Base-by-base conservation (phyloP, 1,284 basidiomycete species). In the Rhodotorula mucilaginosa region DNA sequence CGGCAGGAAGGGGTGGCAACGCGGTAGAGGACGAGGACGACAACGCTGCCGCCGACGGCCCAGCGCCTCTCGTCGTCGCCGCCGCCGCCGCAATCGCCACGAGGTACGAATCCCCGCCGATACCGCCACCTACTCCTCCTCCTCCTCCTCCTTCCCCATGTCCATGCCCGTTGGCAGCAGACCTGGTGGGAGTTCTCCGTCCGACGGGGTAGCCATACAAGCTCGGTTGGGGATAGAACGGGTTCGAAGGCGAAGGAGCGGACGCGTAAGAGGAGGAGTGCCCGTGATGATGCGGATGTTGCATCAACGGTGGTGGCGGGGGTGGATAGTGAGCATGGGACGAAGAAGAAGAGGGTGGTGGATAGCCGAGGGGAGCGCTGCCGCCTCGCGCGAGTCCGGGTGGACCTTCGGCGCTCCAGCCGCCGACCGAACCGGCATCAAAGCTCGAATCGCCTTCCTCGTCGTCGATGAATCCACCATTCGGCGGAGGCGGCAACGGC, bases 381-480 rank as follows among this genome's bases (percentile, higher is more conserved):
- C 61, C 67, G 6, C 57, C 67, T 6, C 52, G 29, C 0, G 34
- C 51, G 23, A 56, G 29, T 23, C 58, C 39, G 44, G 39, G 19
- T 44, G 54, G 46, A 48, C 46, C 63, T 56, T 60, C 49, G 48
- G 46, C 66, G 51, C 66, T 49, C 61, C 67, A 63, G 1, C 61
- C 67, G 13, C 57, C 49, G 6, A 57, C 52, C 10, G 54, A 61
- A 23, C 61, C 62, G 34, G 57, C 34, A 23, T 68, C 67, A 34
- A 68, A 68, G 48, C 56, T 58, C 61, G 67, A 68, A 34, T 68
- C 67, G 18, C 61, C 61, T 2, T 68, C 67, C 34, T 66, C 68
- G 21, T 61, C 59, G 26, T 56, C 68, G 21, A 12, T 39, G 29
- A 26, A 56, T 2, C 54, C 54, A 26, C n/a, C 26, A 2, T 26